Evolutionary conservation across 129 eudicot genomes (phyloP), one percentile per base, ranked within the genome.

Genomic region (Flaveria sonorensis): DNA sequence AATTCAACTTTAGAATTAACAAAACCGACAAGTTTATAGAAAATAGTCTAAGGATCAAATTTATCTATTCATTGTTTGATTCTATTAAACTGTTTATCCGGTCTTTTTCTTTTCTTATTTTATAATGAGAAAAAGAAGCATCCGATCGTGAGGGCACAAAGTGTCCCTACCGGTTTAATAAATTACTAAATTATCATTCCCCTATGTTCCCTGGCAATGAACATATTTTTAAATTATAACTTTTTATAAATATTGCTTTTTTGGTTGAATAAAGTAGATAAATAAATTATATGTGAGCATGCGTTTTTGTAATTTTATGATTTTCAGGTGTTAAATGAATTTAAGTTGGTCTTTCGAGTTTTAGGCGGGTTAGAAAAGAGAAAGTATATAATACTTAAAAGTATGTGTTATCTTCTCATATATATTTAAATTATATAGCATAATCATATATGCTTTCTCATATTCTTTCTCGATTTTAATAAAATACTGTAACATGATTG

Each of bases 91-190:
- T 57, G 64, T 57, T 57, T 57, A 57, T 57, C 23, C 28, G 64
- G 64, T 57, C 64, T 57, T 20, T 57, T 57, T 57, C 12, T 57
- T 57, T 71, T 51, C 14, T 24, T 3, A 18, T 40, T 71, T 19
- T 53, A 7, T 36, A n/a, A 60, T 20, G 23, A 48, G 5, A 15
- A 39, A 21, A 51, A 72, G 57, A 62, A 79, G 73, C 78, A 63
- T 70, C 45, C 28, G 72, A 71, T 71, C 83, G 83, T 79, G 83
- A 50, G 83, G 77, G 83, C 83, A 79, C 78, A 79, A 62, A 71
- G 78, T 65, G 78, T 79, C 76, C 83, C 83, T 20, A 72, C 78
- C 45, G 20, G 47, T 2, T 61, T 71, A 19, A 14, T 57, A 57
- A 57, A 57, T 20, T 57, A 57, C 12, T 43, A 19, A 36, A 70